Conservation (phyloP, 208 protist species). For the Trypanosoma melophagium region DNA sequence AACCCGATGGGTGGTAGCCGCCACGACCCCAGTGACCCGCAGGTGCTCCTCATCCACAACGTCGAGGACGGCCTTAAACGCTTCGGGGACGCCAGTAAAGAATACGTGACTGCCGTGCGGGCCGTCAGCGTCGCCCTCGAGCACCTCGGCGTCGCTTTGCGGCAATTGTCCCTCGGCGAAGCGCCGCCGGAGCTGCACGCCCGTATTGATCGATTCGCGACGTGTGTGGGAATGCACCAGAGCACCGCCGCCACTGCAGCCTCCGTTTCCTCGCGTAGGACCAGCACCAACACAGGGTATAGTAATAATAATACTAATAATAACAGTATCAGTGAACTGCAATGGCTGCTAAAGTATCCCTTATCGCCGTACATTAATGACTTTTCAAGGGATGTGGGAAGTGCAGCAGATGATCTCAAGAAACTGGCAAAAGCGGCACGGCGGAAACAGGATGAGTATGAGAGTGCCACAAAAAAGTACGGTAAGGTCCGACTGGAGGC, state of each 20-base stretch:
- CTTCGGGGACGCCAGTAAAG: conserved; percentile 53
- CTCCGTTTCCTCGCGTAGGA: no score
- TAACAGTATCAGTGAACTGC: not conserved
- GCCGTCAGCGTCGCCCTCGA: conserved; percentile 48
- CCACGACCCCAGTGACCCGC: conserved; percentile 25
- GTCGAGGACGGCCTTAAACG: conserved; percentile 50
- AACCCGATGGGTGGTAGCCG: not conserved
- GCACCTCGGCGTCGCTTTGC: conserved; percentile 51
- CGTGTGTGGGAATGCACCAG: conserved; percentile 44
- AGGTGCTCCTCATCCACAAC: conserved; percentile 39
- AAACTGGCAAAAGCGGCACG: conserved; percentile 18
- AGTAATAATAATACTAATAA: not conserved
- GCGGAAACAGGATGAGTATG: conserved; percentile 26
- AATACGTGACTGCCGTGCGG: conserved; percentile 61
- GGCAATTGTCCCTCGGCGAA: conserved; percentile 55
- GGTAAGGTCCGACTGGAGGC: conserved; percentile 34
- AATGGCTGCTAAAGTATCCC: conserved; percentile 15
- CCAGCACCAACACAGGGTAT: conserved; percentile 13
- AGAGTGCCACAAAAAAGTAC: conserved; percentile 39
- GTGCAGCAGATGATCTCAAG: conserved; percentile 37
- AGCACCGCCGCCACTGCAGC: conserved; percentile 1
- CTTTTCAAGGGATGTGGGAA: conserved; percentile 42
- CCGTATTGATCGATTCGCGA: conserved; percentile 41
- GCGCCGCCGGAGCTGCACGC: conserved; percentile 13
- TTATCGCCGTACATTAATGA: conserved; percentile 60